Conservation (phyloP, 140 eudicot genomes). For the Cichorium intybus region DNA sequence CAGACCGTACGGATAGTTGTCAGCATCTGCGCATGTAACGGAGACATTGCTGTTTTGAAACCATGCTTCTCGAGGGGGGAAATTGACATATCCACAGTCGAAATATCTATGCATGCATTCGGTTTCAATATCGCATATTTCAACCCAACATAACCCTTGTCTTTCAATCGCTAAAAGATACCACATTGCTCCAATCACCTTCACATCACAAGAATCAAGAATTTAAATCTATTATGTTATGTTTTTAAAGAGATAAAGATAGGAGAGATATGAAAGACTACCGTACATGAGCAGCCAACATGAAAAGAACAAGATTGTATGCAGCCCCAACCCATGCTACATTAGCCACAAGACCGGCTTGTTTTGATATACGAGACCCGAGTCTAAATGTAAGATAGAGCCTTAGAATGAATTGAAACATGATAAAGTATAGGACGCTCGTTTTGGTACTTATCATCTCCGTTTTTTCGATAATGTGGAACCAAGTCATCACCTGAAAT, state of each 20-base stretch:
- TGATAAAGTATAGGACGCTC: conserved; percentile 51
- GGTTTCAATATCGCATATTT: conserved; percentile 43
- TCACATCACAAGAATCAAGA: conserved; percentile 5
- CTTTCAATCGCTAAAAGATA: conserved; percentile 84
- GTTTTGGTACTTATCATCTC: conserved; percentile 56
- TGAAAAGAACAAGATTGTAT: conserved; percentile 69
- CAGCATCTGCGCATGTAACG: conserved; percentile 26
- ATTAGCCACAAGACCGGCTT: conserved; percentile 72
- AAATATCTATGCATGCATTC: conserved; percentile 51
- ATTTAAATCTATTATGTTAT: not conserved
- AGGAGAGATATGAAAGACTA: not conserved
- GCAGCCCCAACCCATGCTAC: conserved; percentile 98
- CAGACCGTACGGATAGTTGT: conserved; percentile 54
- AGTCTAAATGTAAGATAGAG: conserved; percentile 71
- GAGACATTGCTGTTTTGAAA: conserved; percentile 52
- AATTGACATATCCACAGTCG: conserved; percentile 39
- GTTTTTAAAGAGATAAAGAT: not conserved
- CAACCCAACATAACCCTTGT: conserved; percentile 78
- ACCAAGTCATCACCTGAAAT: conserved; percentile 34
- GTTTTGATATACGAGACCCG: conserved; percentile 63
- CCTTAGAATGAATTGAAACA: conserved; percentile 62
- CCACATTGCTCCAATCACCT: conserved; percentile 94
- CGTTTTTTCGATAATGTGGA: conserved; percentile 27
- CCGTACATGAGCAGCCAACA: conserved; percentile 93
- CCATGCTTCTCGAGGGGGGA: conserved; percentile 54